phyloP scores from a whole-genome alignment of 306 rosid genomes.

The Quercus variabilis region DNA sequence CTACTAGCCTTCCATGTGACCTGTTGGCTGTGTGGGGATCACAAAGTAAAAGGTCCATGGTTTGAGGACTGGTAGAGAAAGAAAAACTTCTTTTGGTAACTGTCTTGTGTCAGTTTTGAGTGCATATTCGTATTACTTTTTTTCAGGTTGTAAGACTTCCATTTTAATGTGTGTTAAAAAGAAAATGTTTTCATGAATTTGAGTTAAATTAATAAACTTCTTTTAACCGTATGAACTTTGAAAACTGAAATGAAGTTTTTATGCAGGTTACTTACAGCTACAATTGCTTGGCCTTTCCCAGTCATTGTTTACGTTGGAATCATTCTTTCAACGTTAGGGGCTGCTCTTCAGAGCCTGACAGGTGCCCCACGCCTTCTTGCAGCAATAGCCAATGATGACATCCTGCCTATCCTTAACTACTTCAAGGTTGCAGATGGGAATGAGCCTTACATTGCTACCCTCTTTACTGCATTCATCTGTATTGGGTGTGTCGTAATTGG shows the following conservation, averaged over 20 bases:
- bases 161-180: not conserved
- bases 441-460: constrained; percentile 90
- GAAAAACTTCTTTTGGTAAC: not conserved
- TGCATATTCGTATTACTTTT: not conserved
- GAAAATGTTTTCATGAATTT: not conserved
- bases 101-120: not conserved
- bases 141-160: not conserved
- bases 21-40: no score
- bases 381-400: constrained; percentile 98
- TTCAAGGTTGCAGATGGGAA: constrained; percentile 78
- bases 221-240: constrained; percentile 5
- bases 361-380: constrained; percentile 99
- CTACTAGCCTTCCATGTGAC: no score
- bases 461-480: constrained; percentile 87
- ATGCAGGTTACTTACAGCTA: constrained; percentile 95
- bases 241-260: constrained; percentile 33
- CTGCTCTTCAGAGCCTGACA: constrained; percentile 99
- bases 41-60: no score
- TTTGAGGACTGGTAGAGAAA: no score
- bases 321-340: constrained; percentile 96
- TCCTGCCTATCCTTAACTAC: constrained; percentile 89
- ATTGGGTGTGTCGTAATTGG: constrained; percentile 91
- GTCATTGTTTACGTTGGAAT: constrained; percentile 89
- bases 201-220: not conserved
- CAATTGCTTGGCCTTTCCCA: constrained; percentile 96